Evolutionary conservation across 2,329 filamentous ascomycete species (phyloP).

Genomic region (Venturia carpophila): DNA sequence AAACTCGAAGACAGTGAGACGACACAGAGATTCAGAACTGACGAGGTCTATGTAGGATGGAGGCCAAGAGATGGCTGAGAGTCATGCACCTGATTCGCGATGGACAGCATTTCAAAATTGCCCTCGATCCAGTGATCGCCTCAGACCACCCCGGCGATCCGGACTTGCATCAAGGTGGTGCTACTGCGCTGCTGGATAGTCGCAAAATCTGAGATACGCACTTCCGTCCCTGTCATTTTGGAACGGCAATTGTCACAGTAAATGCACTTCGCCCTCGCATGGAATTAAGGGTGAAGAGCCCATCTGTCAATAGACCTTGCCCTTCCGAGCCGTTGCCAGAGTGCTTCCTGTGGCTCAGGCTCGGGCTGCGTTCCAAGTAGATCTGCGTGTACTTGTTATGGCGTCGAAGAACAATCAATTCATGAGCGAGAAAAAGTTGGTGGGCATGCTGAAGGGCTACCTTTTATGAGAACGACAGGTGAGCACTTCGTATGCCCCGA

Average conservation of each 20-base stretch:
- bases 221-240: neutral
- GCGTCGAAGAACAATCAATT: neutral
- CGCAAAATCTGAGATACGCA: neutral
- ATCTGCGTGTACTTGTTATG: neutral
- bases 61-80: conserved; percentile 28
- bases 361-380: neutral
- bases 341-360: neutral
- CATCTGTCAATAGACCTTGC: neutral
- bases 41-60: conserved; percentile 45
- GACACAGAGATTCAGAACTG: conserved; percentile 44
- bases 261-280: neutral
- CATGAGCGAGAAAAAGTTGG: neutral
- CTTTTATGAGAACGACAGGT: neutral
- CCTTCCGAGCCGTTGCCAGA: neutral
- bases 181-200: neutral
- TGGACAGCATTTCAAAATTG: neutral
- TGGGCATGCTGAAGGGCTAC: too few relatives aligned
- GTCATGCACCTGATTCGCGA: neutral
- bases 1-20: conserved; percentile 21
- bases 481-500: neutral
- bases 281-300: neutral
- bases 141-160: neutral
- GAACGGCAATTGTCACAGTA: neutral
- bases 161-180: neutral
- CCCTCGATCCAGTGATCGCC: neutral